A percentile compares a stretch with the other conserved stretches of the same genome.
Evolutionary conservation across 345 rosid genomes (phyloP).

Genomic region (Heritiera littoralis): DNA sequence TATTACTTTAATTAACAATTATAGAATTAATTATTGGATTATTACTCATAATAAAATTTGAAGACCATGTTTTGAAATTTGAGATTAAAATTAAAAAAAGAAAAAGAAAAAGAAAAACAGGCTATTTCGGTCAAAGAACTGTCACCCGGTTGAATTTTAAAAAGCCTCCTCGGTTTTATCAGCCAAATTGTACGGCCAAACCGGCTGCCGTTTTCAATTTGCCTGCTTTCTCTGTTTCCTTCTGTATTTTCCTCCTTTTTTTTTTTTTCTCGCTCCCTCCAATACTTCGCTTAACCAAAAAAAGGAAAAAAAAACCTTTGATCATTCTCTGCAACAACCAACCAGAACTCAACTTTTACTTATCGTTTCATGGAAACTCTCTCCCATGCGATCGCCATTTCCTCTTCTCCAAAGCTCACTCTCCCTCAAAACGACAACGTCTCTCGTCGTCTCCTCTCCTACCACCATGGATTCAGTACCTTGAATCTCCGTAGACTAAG

Average conservation of each 20-base stretch:
- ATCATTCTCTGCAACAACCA: background rate
- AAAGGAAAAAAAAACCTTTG: background rate
- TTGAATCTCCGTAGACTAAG: slow-evolving; percentile 24
- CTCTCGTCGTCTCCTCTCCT: slow-evolving; percentile 2
- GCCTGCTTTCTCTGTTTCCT: background rate
- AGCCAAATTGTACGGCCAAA: background rate
- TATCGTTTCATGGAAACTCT: slow-evolving; percentile 46
- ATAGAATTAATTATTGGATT: no score
- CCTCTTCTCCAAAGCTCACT: slow-evolving; percentile 8
- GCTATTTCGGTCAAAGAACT: no score
- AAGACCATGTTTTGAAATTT: no score
- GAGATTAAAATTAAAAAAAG: no score
- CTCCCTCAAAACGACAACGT: slow-evolving; percentile 6
- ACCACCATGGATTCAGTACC: slow-evolving; percentile 32
- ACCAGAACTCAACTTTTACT: background rate
- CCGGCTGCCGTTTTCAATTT: background rate
- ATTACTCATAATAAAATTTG: no score
- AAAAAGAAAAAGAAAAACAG: no score
- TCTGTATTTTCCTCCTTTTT: no score
- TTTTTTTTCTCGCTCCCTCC: background rate
- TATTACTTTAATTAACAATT: no score
- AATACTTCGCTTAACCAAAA: background rate
- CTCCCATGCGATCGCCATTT: slow-evolving; percentile 27
- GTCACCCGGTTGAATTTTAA: no score
- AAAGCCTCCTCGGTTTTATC: background rate